Evolutionary conservation across 345 rosid species (phyloP).

Genomic region (Hibiscus mutabilis): DNA sequence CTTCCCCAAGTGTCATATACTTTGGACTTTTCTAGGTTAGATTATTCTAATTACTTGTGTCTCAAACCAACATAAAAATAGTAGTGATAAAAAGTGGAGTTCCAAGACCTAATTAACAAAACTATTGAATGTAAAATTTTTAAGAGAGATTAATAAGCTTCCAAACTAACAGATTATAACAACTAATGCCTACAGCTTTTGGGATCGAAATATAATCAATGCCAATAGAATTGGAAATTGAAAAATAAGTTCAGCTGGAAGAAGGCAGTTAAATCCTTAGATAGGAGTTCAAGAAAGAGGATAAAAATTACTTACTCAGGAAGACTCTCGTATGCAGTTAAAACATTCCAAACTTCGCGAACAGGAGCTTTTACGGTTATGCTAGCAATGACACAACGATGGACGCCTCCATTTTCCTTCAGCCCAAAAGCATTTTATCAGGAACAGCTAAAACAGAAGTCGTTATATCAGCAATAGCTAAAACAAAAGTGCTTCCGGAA

Average conservation of each 20-base stretch:
- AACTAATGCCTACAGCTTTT: neutral
- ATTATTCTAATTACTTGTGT: neutral
- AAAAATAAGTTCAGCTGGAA: neutral
- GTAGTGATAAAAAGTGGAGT: neutral
- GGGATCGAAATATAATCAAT: neutral
- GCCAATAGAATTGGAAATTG: neutral
- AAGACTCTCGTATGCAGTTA: constrained; percentile 88
- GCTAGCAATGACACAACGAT: constrained; percentile 88
- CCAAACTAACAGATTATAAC: neutral
- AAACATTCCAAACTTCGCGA: constrained; percentile 87
- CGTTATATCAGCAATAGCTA: constrained; percentile 25
- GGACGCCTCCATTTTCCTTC: constrained; percentile 97
- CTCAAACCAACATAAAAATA: neutral
- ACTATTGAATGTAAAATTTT: neutral
- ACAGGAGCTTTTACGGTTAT: constrained; percentile 95
- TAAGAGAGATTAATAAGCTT: neutral
- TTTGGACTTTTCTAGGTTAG: neutral
- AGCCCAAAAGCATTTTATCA: constrained; percentile 37
- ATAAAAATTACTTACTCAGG: constrained; percentile 62
- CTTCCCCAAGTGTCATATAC: neutral
- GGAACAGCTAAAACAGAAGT: constrained; percentile 23
- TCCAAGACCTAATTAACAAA: neutral
- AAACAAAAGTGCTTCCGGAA: constrained; percentile 15
- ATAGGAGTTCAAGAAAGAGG: neutral
- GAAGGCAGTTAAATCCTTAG: neutral